Evolutionary conservation across 345 rosid species (phyloP).

Genomic region (Lagerstroemia speciosa): DNA sequence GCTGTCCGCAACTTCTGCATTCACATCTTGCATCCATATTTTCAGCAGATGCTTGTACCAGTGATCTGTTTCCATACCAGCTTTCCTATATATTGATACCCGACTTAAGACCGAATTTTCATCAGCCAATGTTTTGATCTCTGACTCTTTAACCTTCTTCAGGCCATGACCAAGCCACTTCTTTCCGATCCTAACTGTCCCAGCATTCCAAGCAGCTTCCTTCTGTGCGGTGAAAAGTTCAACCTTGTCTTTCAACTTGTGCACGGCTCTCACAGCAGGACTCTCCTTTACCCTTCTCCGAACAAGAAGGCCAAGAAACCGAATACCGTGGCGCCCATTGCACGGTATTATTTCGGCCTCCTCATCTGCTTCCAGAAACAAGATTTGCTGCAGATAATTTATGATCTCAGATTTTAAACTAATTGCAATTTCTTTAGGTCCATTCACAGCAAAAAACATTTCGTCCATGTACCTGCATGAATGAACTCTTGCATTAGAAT

Average conservation of each 20-base stretch:
- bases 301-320: conserved; percentile 58
- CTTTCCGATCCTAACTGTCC: conserved; percentile 66
- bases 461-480: conserved; percentile 84
- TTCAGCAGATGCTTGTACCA: conserved; percentile 71
- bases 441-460: conserved; percentile 64
- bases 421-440: conserved; percentile 48
- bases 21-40: conserved; percentile 65
- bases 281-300: conserved; percentile 48
- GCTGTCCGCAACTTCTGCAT: conserved; percentile 33
- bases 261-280: conserved; percentile 60
- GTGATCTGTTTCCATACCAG: conserved; percentile 90
- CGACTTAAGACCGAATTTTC: conserved; percentile 50
- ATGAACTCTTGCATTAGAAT: conserved; percentile 37
- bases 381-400: conserved; percentile 34
- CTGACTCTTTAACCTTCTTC: conserved; percentile 88
- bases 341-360: conserved; percentile 37
- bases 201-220: conserved; percentile 75
- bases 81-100: conserved; percentile 62
- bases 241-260: conserved; percentile 83
- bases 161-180: conserved; percentile 90
- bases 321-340: conserved; percentile 39
- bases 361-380: conserved; percentile 42
- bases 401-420: conserved; percentile 45
- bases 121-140: conserved; percentile 70
- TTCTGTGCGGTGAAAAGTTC: conserved; percentile 56